phyloP scores from a whole-genome alignment of 371 early-diverging fungal genomes.

The Mucor mucedo region DNA sequence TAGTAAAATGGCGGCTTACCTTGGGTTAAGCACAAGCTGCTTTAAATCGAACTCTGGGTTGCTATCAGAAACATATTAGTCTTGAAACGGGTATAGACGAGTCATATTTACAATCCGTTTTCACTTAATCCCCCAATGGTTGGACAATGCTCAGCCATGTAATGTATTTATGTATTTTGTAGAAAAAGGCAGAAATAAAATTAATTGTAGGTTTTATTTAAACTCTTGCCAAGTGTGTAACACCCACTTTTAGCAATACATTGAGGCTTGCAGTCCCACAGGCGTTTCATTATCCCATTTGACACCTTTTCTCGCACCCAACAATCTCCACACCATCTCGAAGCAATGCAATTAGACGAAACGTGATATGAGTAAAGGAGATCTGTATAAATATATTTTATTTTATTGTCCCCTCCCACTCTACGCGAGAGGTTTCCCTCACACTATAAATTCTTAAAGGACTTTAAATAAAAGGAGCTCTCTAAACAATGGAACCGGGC shows the following conservation, averaged over 20 bases:
- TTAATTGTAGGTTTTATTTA: background rate
- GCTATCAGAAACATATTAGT: conserved; percentile 15
- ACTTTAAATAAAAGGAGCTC: too few relatives aligned
- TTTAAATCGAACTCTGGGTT: conserved; percentile 48
- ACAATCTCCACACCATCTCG: too few relatives aligned
- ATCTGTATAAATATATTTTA: too few relatives aligned
- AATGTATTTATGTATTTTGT: background rate
- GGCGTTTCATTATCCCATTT: too few relatives aligned
- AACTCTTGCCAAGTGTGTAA: conserved; percentile 6
- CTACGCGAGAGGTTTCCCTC: too few relatives aligned
- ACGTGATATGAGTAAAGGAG: too few relatives aligned
- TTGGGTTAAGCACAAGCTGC: conserved; percentile 44
- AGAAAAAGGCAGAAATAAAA: background rate
- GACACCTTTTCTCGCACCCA: too few relatives aligned
- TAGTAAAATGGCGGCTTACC: conserved; percentile 21
- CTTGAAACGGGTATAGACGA: background rate
- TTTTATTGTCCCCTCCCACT: too few relatives aligned
- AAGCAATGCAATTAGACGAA: too few relatives aligned
- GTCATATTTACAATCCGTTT: conserved; percentile 33
- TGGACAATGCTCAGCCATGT: conserved; percentile 30
- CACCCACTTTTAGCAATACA: background rate
- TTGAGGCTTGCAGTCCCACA: conserved; percentile 5
- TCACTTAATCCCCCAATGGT: conserved; percentile 32
- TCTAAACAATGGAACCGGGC: too few relatives aligned
- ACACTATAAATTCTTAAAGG: too few relatives aligned